Conservation (phyloP, 2,329 filamentous ascomycete species). For the Metarhizium guizhouense region DNA sequence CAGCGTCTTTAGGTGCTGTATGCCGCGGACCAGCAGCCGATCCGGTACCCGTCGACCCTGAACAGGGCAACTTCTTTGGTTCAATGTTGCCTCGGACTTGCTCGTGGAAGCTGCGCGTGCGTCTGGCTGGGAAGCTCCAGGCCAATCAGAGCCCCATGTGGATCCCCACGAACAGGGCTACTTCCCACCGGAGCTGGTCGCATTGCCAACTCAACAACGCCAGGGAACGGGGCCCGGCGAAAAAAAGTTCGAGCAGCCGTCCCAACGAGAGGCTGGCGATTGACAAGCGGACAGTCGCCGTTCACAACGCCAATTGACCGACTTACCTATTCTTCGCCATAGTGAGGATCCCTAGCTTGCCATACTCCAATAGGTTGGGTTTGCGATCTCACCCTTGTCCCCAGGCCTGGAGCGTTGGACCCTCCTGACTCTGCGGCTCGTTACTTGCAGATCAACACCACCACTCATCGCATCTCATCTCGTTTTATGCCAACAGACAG, state of each 20-base stretch:
- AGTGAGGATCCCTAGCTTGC: not conserved
- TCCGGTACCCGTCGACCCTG: too few species aligned
- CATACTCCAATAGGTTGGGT: not conserved
- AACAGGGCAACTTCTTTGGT: too few species aligned
- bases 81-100: slow-evolving; percentile 1
- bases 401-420: not conserved
- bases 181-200: not conserved
- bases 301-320: not conserved
- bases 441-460: not conserved
- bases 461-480: not conserved
- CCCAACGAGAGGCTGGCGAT: not conserved
- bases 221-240: slow-evolving; percentile 8
- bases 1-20: not conserved
- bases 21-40: not conserved
- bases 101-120: not conserved
- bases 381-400: not conserved
- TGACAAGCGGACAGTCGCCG: not conserved
- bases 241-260: slow-evolving; percentile 16
- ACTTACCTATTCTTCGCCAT: not conserved
- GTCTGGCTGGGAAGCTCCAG: not conserved
- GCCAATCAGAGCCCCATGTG: slow-evolving; percentile 17
- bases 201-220: not conserved
- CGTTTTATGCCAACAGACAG: not conserved
- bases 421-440: not conserved
- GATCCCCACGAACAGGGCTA: slow-evolving; percentile 13